Percentiles rank a stretch among this genome's conserved stretches.
Evolutionary conservation across 2,329 filamentous ascomycete species (phyloP).

Genomic region (Cladosporium sp.): DNA sequence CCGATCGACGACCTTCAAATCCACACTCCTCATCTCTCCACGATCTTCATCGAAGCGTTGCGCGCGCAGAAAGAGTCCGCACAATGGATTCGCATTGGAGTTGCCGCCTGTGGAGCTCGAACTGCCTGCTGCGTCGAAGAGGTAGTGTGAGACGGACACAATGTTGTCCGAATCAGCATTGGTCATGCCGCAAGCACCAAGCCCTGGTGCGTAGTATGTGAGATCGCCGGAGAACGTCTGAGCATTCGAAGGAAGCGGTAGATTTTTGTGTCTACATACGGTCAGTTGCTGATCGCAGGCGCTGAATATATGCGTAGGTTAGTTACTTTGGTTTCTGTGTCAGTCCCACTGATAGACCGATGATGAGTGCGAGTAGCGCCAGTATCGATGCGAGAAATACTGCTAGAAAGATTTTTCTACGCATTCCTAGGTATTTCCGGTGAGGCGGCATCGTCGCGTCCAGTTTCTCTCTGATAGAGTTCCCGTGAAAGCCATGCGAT

Average conservation of each 20-base stretch:
- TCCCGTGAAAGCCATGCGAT: neutral
- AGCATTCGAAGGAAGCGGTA: constrained; percentile 50
- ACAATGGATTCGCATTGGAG: constrained; percentile 63
- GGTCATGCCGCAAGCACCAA: constrained; percentile 66
- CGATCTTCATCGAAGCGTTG: constrained; percentile 44
- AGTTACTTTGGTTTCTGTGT: constrained; percentile 17
- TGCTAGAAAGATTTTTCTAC: constrained; percentile 36
- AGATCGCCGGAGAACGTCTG: constrained; percentile 59
- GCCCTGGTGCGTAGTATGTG: constrained; percentile 63
- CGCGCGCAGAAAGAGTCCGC: constrained; percentile 63
- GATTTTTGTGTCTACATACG: constrained; percentile 32
- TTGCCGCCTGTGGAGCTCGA: constrained; percentile 31
- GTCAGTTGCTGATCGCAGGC: neutral
- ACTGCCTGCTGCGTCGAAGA: constrained; percentile 59
- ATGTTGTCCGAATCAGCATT: constrained; percentile 55
- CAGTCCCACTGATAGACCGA: constrained; percentile 41
- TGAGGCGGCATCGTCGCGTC: constrained; percentile 36
- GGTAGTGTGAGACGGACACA: constrained; percentile 61
- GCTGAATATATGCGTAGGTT: neutral
- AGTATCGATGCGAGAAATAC: constrained; percentile 30
- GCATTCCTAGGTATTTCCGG: constrained; percentile 36
- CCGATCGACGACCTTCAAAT: constrained; percentile 65
- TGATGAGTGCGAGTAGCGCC: constrained; percentile 36
- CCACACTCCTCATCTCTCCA: constrained; percentile 48
- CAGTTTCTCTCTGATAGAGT: constrained; percentile 20